These are phyloP conservation scores for Podospora conica DNA, from an alignment of 495 filamentous ascomycete genomes.

Conservation along the genomic window DNA sequence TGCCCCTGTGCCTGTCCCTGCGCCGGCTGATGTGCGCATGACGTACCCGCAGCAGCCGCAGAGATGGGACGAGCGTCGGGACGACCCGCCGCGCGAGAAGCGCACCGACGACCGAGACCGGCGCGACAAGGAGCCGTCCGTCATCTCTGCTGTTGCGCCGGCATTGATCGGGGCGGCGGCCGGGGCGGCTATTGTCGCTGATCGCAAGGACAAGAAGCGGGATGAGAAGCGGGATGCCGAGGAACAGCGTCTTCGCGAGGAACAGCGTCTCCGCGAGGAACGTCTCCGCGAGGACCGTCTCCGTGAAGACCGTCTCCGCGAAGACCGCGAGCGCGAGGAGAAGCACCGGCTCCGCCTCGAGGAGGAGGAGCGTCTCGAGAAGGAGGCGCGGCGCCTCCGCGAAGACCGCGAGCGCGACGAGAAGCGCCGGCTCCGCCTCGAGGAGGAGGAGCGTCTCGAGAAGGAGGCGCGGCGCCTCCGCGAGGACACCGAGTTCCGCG, in stretches of 20 bases:
- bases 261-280: not conserved
- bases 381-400: too few relatives aligned
- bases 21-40: not conserved
- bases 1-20: not conserved
- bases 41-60: not conserved
- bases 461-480: constrained; percentile 11
- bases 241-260: constrained; percentile 9
- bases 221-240: constrained; percentile 30
- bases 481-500: constrained; percentile 9
- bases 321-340: not conserved
- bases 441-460: constrained; percentile 1
- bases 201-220: constrained; percentile 5
- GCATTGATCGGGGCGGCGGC: constrained; percentile 10
- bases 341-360: not conserved
- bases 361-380: constrained; percentile 6
- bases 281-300: constrained; percentile 10
- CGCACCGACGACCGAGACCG: not conserved
- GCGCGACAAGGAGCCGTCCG: constrained; percentile 1
- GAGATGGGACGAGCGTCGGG: not conserved
- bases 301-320: not conserved
- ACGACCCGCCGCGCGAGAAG: not conserved
- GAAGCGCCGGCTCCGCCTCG: constrained; percentile 10
- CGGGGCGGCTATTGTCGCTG: constrained; percentile 4
- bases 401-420: constrained; percentile 19
- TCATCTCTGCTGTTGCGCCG: not conserved